A percentile compares a stretch with the other conserved stretches of the same genome.
These are phyloP conservation scores for Cerioporus squamosus DNA, from an alignment of 1,284 basidiomycete genomes.

Conservation along the genomic window DNA sequence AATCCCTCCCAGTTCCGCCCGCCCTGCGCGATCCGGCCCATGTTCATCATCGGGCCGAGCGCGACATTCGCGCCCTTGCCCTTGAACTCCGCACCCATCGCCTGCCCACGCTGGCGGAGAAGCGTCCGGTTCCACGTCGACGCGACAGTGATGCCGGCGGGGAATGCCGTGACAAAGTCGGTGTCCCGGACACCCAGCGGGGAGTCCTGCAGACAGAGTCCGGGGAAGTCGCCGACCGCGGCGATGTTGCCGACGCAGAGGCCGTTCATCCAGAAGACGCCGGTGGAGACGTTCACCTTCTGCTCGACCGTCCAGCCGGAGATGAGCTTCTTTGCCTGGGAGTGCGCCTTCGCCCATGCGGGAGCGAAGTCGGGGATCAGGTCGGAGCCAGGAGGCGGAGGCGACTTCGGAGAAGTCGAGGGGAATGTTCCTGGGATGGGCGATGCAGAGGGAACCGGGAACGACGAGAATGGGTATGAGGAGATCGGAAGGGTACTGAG, in stretches of 20 bases:
- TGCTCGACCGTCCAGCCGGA: conserved; percentile 42
- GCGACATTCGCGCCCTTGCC: conserved; percentile 82
- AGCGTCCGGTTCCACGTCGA: conserved; percentile 66
- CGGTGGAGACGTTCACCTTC: conserved; percentile 47
- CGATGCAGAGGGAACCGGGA: conserved; percentile 35
- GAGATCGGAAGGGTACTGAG: conserved; percentile 19
- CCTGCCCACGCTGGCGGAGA: conserved; percentile 73
- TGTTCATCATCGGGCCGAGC: conserved; percentile 71
- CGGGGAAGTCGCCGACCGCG: conserved; percentile 48
- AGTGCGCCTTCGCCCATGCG: conserved; percentile 45
- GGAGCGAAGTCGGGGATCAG: conserved; percentile 48
- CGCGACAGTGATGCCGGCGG: conserved; percentile 60
- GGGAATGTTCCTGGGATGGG: conserved; percentile 35
- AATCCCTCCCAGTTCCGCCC: conserved; percentile 91
- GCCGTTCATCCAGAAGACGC: conserved; percentile 49
- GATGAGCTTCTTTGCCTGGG: conserved; percentile 41
- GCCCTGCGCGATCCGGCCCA: conserved; percentile 66
- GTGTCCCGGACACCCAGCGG: conserved; percentile 47
- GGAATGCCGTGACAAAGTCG: conserved; percentile 65
- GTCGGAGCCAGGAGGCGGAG: conserved; percentile 32
- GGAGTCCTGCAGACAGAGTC: conserved; percentile 71
- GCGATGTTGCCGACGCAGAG: conserved; percentile 49
- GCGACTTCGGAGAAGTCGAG: conserved; percentile 29
- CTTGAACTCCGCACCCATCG: conserved; percentile 79
- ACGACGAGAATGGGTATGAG: conserved; percentile 32